Base-by-base conservation (phyloP, 1,139 yeast genomes). In the Blastobotrys petasosporus region DNA sequence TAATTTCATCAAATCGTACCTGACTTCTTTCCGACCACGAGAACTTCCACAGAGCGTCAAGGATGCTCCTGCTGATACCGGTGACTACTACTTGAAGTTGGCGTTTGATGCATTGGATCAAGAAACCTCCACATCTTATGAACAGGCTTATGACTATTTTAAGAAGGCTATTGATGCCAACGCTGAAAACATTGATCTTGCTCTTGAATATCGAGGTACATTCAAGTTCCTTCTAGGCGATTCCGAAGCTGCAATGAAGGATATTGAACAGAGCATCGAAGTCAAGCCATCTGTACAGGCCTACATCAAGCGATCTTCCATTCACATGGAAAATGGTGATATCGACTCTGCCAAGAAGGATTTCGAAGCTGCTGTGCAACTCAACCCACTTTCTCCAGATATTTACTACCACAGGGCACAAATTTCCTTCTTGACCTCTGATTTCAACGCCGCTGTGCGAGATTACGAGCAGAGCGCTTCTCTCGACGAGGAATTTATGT, bases 371-470 rank as follows among this genome's bases (percentile, higher is more conserved):
- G 98, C 97, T 35, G 74, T 81, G 54, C 71, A 74, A 51, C 64
- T 85, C 56, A 82, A 85, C 61, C 80, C 92, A 41, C 69, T 77
- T 32, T 79, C 81, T 63, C 79, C 95, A 33, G 96, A 94, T 63
- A 79, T 85, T 55, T 86, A 80, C 71, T 92, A 92, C 73, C 98
- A 94, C 70, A 82, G 85, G 63, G 98, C 95, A 56, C 99, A 94
- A 76, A 76, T 90, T 64, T 77, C 76, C 65, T 92, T 90, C 70
- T 74, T 92, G 58, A 79, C 86, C 52, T 83, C 82, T 53, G 85
- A 87, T 56, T 79, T 85, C 61, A 70, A 70, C 39, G 75, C 80
- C 54, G 97, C 98, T 37, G 77, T 81, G 60, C 70, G 68, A 42
- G 80, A 85, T 66, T 94, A 88, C 65, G 77, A 77, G 59, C 82